phyloP scores from a whole-genome alignment of 176 grass and related monocot genomes.

The Poa pratensis region DNA sequence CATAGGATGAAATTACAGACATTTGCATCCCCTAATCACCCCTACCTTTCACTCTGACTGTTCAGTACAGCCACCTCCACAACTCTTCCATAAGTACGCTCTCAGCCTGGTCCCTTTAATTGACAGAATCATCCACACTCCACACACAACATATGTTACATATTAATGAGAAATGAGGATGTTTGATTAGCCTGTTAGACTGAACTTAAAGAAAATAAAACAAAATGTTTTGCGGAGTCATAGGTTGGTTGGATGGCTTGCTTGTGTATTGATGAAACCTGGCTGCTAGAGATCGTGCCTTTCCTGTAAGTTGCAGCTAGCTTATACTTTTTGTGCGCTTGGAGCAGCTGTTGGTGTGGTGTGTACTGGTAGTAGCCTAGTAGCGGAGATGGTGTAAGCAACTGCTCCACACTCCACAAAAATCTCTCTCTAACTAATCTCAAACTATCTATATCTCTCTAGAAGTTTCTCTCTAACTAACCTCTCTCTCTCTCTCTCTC shows the following conservation, averaged over 20 bases:
- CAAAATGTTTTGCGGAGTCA: constrained; percentile 7
- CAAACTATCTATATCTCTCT: too few species aligned
- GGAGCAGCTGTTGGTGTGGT: constrained; percentile 26
- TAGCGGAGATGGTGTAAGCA: constrained; percentile 64
- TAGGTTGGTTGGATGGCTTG: constrained; percentile 45
- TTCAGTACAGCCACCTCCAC: constrained; percentile 38
- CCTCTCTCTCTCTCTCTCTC: not conserved
- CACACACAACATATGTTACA: not conserved
- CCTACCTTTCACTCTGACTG: constrained; percentile 22
- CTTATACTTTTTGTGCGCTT: constrained; percentile 31
- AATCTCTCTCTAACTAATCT: constrained; percentile 25
- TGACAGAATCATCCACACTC: constrained; percentile 29
- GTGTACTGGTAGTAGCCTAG: constrained; percentile 52
- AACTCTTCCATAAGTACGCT: not conserved
- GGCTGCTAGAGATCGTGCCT: constrained; percentile 48
- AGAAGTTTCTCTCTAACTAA: too few species aligned
- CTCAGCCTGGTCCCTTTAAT: not conserved
- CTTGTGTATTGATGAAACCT: constrained; percentile 47
- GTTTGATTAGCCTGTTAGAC: constrained; percentile 38
- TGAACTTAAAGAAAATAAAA: not conserved
- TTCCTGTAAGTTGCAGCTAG: constrained; percentile 49
- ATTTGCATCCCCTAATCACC: not conserved
- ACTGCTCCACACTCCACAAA: constrained; percentile 48
- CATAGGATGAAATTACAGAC: too few species aligned
- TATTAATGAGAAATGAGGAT: constrained; percentile 35